A percentile compares a stretch with the other conserved stretches of the same genome.
phyloP scores from a whole-genome alignment of 495 filamentous ascomycete genomes.

The Talaromyces ruber region DNA sequence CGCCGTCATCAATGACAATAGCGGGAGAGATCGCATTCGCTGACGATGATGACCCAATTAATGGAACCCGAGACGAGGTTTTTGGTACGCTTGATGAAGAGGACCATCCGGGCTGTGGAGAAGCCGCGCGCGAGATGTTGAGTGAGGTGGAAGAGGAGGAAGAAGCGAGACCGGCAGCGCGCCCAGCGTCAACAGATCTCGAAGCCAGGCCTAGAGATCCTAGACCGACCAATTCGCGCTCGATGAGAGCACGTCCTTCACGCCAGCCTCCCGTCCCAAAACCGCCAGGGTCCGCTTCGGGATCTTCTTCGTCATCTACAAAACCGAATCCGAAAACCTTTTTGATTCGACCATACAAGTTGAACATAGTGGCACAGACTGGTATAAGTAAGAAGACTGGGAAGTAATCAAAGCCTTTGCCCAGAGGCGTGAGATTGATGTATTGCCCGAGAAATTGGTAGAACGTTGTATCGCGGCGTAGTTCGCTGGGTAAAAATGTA shows the following conservation, averaged over 20 bases:
- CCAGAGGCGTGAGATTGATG: conserved; percentile 78
- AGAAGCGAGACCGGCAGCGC: conserved; percentile 16
- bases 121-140: conserved; percentile 15
- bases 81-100: conserved; percentile 11
- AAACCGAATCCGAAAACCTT: conserved; percentile 69
- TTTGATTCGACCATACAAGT: conserved; percentile 76
- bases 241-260: conserved; percentile 88
- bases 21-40: conserved; percentile 16
- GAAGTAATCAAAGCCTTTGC: conserved; percentile 75
- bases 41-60: conserved; percentile 11
- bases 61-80: conserved; percentile 16
- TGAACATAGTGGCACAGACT: conserved; percentile 73
- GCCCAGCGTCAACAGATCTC: conserved; percentile 23
- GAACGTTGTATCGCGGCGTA: conserved; percentile 68
- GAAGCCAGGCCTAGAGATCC: conserved; percentile 40
- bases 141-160: conserved; percentile 19
- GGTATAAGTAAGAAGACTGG: conserved; percentile 80
- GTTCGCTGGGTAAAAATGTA: conserved; percentile 63
- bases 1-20: conserved; percentile 32
- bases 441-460: conserved; percentile 76
- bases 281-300: conserved; percentile 51
- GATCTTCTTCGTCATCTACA: conserved; percentile 63
- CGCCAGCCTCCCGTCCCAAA: conserved; percentile 82
- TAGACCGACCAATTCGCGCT: conserved; percentile 68
- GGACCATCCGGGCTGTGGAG: conserved; percentile 18